These are phyloP conservation scores for Gossypium stocksii DNA, from an alignment of 345 rosid species.

Conservation along the genomic window DNA sequence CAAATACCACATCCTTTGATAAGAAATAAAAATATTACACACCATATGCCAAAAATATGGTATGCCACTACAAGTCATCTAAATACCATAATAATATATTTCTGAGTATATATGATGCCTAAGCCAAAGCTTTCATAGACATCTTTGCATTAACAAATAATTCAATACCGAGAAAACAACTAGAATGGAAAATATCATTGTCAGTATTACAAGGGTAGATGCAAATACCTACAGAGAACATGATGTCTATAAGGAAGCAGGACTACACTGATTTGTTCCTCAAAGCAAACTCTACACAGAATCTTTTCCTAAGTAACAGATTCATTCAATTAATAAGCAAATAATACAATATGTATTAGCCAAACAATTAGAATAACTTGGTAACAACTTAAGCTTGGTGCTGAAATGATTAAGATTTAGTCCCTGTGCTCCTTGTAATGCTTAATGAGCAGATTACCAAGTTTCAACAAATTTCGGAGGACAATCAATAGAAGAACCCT, in stretches of 20 bases:
- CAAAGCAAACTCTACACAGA: slow-evolving; percentile 82
- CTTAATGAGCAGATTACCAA: neutral
- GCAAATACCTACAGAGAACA: slow-evolving; percentile 65
- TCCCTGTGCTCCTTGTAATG: too few relatives aligned
- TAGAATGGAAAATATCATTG: neutral
- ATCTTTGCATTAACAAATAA: neutral
- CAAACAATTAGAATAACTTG: neutral
- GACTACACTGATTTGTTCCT: slow-evolving; percentile 69
- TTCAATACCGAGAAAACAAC: neutral
- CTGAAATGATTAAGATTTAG: neutral
- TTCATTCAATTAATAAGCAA: slow-evolving; percentile 5
- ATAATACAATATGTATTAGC: neutral
- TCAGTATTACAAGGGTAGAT: neutral
- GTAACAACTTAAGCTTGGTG: neutral
- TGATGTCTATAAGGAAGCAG: slow-evolving; percentile 87
- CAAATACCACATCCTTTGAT: neutral
- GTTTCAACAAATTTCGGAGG: neutral
- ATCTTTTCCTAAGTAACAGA: slow-evolving; percentile 62
- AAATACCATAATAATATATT: neutral
- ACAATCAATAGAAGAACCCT: neutral
- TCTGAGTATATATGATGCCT: neutral
- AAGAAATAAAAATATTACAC: neutral
- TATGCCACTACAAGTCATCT: neutral
- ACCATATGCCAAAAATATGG: neutral
- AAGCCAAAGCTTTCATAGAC: neutral